Conservation (phyloP, 345 rosid genomes). For the Salix udensis region DNA sequence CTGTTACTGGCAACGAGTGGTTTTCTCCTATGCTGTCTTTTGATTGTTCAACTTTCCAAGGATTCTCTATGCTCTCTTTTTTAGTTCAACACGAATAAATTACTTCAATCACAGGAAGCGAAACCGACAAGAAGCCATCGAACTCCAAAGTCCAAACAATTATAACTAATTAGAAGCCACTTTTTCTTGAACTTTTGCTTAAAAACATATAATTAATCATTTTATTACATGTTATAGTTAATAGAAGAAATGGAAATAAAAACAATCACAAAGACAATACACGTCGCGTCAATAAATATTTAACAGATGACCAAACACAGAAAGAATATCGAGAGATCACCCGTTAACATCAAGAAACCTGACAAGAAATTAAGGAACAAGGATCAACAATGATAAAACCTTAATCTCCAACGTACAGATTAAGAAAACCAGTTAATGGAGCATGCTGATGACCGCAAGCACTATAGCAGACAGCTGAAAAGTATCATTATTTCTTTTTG, state of each 20-base stretch:
- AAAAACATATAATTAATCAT: not conserved
- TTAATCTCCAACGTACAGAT: no score
- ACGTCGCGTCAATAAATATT: no score
- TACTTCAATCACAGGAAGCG: no score
- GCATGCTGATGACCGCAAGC: conserved; percentile 50
- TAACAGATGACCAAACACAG: no score
- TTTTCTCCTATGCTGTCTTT: not conserved
- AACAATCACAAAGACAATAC: not conserved
- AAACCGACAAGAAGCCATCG: no score
- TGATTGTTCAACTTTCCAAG: not conserved
- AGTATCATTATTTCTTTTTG: conserved; percentile 32
- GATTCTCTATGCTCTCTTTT: no score
- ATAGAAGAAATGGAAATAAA: not conserved
- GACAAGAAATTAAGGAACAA: no score
- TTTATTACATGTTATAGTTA: no score
- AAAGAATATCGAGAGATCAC: no score
- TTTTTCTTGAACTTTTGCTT: conserved; percentile 1
- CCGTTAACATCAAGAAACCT: no score
- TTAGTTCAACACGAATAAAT: no score
- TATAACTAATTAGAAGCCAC: conserved; percentile 11
- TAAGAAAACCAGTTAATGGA: conserved; percentile 1
- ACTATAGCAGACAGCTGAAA: conserved; percentile 46
- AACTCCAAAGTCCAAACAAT: not conserved
- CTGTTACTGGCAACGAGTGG: not conserved
- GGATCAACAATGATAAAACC: no score